phyloP scores from a whole-genome alignment of 176 grass and related monocot genomes.

The Tillandsia leiboldiana region DNA sequence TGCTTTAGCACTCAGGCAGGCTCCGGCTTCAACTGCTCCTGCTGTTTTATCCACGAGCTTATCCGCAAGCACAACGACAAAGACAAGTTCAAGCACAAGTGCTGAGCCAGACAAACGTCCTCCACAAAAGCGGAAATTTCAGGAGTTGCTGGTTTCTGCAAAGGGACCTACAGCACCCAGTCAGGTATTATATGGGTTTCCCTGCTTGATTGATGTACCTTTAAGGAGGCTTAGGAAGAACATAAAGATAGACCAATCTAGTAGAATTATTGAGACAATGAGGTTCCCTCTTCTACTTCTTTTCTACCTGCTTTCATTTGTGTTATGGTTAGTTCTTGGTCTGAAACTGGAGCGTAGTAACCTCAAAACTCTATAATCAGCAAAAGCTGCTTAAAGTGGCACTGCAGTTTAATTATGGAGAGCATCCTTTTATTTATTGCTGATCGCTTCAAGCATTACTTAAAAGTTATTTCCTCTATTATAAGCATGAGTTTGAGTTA shows the following conservation, averaged over 20 bases:
- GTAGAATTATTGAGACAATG: background rate
- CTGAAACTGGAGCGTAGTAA: background rate
- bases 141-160: constrained; percentile 51
- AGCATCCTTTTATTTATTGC: background rate
- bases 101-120: constrained; percentile 41
- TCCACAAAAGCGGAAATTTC: constrained; percentile 84
- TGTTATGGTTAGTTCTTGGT: background rate
- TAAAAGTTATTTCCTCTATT: no score
- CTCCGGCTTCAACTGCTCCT: constrained; percentile 31
- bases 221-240: background rate
- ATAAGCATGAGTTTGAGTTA: no score
- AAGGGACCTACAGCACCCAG: constrained; percentile 28
- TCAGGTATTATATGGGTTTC: constrained; percentile 33
- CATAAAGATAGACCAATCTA: background rate
- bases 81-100: constrained; percentile 25
- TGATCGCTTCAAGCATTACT: background rate
- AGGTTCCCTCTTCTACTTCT: no score
- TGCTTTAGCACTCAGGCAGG: constrained; percentile 75
- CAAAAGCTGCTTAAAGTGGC: background rate
- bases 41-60: constrained; percentile 25
- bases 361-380: background rate
- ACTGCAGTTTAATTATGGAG: background rate
- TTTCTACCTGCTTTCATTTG: background rate
- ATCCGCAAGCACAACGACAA: constrained; percentile 13
- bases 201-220: background rate